Percentiles rank a stretch among this genome's conserved stretches.
phyloP scores from a whole-genome alignment of 2,329 filamentous ascomycete genomes.

The Talaromyces sp. region DNA sequence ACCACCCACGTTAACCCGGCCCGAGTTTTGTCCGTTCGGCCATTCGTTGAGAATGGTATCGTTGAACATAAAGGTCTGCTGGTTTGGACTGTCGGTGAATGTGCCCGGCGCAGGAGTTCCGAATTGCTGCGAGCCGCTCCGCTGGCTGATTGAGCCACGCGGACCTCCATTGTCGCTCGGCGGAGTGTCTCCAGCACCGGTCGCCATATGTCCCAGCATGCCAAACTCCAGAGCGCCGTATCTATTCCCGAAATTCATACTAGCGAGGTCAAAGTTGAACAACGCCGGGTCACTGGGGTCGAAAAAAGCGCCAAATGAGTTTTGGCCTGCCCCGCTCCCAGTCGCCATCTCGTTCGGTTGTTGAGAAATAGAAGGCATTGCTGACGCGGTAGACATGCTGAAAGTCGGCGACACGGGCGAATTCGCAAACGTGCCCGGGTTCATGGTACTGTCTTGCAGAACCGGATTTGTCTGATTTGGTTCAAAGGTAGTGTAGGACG shows the following conservation, averaged over 20 bases:
- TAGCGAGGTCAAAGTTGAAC: conserved; percentile 94
- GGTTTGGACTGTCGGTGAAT: conserved; percentile 42
- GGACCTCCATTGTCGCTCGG: conserved; percentile 57
- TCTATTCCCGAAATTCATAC: conserved; percentile 90
- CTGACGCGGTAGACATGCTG: conserved; percentile 43
- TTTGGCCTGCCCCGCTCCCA: conserved; percentile 36
- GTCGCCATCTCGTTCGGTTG: conserved; percentile 45
- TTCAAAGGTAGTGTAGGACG: conserved; percentile 34
- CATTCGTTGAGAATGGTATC: conserved; percentile 43
- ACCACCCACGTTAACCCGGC: conserved; percentile 25
- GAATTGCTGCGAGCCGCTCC: conserved; percentile 37
- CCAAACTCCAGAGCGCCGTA: conserved; percentile 94
- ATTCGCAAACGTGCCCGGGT: conserved; percentile 55
- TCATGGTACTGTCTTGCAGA: conserved; percentile 41
- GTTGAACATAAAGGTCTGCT: conserved; percentile 41
- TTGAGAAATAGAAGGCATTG: conserved; percentile 41
- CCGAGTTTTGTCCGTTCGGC: conserved; percentile 30
- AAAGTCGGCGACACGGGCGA: conserved; percentile 68
- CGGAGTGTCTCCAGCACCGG: conserved; percentile 75
- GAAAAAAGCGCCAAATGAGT: conserved; percentile 60
- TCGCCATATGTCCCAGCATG: conserved; percentile 93
- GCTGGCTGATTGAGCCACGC: conserved; percentile 39
- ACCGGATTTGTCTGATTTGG: conserved; percentile 34
- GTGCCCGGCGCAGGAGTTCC: conserved; percentile 27
- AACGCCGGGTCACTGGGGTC: conserved; percentile 87